Conservation (phyloP, 73 alveolate species). For the Strombidium stylifer region DNA sequence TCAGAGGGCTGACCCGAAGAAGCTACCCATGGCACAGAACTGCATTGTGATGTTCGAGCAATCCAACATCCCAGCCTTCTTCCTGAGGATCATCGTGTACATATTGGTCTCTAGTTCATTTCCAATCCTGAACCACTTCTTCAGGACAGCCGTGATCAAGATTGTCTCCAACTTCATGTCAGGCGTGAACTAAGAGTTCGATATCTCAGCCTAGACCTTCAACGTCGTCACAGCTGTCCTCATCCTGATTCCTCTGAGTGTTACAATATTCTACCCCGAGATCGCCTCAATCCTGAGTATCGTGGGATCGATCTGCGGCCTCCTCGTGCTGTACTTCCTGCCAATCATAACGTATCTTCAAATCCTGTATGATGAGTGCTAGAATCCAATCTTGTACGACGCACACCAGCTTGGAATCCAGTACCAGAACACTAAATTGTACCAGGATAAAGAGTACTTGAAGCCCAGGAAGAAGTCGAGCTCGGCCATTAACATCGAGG, state of each 20-base stretch:
- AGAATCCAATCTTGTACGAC: too few species aligned
- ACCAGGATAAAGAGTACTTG: too few species aligned
- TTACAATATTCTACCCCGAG: slow-evolving; percentile 36
- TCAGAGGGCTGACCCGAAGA: neutral
- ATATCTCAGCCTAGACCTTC: neutral
- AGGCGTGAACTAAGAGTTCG: too few species aligned
- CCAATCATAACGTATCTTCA: slow-evolving; percentile 33
- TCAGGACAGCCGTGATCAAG: slow-evolving; percentile 1
- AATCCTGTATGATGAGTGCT: too few species aligned
- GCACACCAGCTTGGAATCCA: too few species aligned
- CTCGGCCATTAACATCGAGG: too few species aligned
- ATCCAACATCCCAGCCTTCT: slow-evolving; percentile 4
- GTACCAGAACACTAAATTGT: neutral
- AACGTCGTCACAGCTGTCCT: neutral
- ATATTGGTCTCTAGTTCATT: slow-evolving; percentile 14
- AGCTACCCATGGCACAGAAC: slow-evolving; percentile 19
- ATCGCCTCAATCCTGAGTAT: slow-evolving; percentile 36
- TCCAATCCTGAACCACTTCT: slow-evolving; percentile 18
- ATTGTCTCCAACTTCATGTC: slow-evolving; percentile 1
- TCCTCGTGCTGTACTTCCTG: slow-evolving; percentile 17
- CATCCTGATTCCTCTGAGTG: slow-evolving; percentile 8
- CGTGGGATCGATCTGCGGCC: slow-evolving; percentile 34
- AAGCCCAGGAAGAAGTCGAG: too few species aligned
- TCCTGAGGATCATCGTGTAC: slow-evolving; percentile 11
- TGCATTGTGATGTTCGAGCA: slow-evolving; percentile 36